Evolutionary conservation across 257 asterid species (phyloP).

Genomic region (Jacaranda mimosifolia): DNA sequence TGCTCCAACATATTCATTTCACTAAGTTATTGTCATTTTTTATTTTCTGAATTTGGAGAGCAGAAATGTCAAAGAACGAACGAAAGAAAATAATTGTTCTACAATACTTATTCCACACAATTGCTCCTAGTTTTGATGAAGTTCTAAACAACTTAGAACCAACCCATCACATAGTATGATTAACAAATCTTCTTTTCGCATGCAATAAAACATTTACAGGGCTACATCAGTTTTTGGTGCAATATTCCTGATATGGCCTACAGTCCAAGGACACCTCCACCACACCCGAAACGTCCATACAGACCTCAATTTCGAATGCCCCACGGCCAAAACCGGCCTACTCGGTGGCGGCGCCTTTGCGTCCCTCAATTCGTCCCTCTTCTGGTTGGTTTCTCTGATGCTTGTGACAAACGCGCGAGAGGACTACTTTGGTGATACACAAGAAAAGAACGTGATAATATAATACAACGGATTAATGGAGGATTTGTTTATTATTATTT

Average conservation of each 20-base stretch:
- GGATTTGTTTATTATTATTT: no score
- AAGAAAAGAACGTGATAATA: slow-evolving; percentile 13
- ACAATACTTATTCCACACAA: no score
- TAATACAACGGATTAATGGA: no score
- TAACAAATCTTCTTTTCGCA: neutral
- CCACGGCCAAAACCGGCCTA: slow-evolving; percentile 45
- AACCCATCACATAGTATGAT: no score
- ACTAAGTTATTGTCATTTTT: no score
- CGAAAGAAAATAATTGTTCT: no score
- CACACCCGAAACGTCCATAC: slow-evolving; percentile 33
- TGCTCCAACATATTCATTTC: no score
- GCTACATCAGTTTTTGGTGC: slow-evolving; percentile 31
- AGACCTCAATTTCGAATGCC: slow-evolving; percentile 25
- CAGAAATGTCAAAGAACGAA: no score
- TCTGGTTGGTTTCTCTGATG: slow-evolving; percentile 44
- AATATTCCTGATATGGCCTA: slow-evolving; percentile 43
- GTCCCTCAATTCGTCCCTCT: slow-evolving; percentile 41
- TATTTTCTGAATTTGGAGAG: no score
- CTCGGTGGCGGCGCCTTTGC: slow-evolving; percentile 46
- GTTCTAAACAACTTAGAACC: neutral
- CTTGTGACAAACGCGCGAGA: slow-evolving; percentile 35
- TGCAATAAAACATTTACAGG: neutral
- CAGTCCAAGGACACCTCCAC: slow-evolving; percentile 36
- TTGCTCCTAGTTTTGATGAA: no score
- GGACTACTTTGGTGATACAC: slow-evolving; percentile 33